Evolutionary conservation across 371 early-diverging fungal genomes (phyloP).

Genomic region (Lichtheimia hyalospora): DNA sequence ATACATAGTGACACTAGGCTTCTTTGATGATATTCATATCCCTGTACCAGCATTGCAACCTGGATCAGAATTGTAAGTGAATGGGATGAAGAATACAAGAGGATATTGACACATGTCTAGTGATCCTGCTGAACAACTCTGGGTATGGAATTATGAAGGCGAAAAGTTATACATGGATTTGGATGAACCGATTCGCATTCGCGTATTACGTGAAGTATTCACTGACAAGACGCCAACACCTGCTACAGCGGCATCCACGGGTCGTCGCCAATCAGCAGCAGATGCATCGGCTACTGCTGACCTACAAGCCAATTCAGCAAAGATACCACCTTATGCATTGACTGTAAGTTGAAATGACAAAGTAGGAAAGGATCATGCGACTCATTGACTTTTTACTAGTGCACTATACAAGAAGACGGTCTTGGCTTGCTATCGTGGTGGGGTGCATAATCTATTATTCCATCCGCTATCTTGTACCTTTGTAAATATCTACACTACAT

Average conservation of each 20-base stretch:
- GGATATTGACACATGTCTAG: conserved; percentile 15
- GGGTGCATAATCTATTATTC: conserved; percentile 37
- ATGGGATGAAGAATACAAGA: background rate
- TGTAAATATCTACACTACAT: background rate
- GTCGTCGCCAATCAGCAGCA: conserved; percentile 45
- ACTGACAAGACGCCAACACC: conserved; percentile 77
- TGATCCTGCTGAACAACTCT: conserved; percentile 76
- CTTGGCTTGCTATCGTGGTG: conserved; percentile 81
- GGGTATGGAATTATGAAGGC: conserved; percentile 88
- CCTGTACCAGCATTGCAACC: conserved; percentile 66
- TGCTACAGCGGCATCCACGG: conserved; percentile 23
- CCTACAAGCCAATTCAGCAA: conserved; percentile 58
- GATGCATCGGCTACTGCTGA: conserved; percentile 45
- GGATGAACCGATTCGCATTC: conserved; percentile 77
- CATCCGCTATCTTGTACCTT: background rate
- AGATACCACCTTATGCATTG: conserved; percentile 60
- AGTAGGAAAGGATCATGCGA: background rate
- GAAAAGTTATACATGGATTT: conserved; percentile 83
- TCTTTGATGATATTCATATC: conserved; percentile 91
- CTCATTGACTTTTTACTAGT: conserved; percentile 29
- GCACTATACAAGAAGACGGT: conserved; percentile 72
- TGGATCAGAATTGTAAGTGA: conserved; percentile 61
- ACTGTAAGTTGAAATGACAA: conserved; percentile 36
- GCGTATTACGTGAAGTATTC: conserved; percentile 76
- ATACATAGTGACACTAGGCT: conserved; percentile 76